phyloP scores from a whole-genome alignment of 2,329 filamentous ascomycete species.

The Claviceps digitariae region DNA sequence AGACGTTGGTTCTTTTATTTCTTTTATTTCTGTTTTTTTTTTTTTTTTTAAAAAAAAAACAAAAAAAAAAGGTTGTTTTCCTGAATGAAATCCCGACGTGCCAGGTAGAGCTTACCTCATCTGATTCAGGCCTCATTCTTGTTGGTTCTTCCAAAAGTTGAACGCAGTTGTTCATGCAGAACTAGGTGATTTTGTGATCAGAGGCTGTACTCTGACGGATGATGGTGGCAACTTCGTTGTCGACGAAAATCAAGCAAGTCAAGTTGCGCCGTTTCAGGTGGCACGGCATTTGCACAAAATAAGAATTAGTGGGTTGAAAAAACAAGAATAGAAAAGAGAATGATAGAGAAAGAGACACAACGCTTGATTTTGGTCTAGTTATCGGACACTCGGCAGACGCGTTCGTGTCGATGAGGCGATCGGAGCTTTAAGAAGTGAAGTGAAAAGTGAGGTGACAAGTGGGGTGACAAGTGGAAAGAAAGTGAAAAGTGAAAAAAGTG shows the following conservation, averaged over 20 bases:
- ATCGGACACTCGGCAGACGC: not conserved
- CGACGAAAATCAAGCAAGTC: not conserved
- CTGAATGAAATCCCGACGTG: not conserved
- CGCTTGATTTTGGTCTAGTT: not conserved
- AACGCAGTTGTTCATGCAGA: not conserved
- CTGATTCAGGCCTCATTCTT: constrained; percentile 1
- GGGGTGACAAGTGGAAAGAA: not conserved
- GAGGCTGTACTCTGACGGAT: not conserved
- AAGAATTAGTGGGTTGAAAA: not conserved
- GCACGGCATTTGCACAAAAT: not conserved
- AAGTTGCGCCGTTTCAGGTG: not conserved
- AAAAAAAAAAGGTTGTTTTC: not conserved
- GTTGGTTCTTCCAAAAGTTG: not conserved
- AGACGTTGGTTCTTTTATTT: not conserved
- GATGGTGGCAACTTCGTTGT: not conserved
- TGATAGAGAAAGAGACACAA: not conserved
- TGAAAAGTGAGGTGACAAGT: not conserved
- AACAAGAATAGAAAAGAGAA: not conserved
- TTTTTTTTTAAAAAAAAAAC: too few species aligned
- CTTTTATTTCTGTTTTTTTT: not conserved
- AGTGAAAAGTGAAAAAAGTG: not conserved
- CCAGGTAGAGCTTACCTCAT: not conserved
- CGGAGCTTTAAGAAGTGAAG: not conserved
- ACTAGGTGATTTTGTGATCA: not conserved
- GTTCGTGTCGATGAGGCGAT: not conserved